Evolutionary conservation across 345 rosid species (phyloP), one percentile per base, ranked within the genome.

Genomic region (Bretschneidera sinensis): DNA sequence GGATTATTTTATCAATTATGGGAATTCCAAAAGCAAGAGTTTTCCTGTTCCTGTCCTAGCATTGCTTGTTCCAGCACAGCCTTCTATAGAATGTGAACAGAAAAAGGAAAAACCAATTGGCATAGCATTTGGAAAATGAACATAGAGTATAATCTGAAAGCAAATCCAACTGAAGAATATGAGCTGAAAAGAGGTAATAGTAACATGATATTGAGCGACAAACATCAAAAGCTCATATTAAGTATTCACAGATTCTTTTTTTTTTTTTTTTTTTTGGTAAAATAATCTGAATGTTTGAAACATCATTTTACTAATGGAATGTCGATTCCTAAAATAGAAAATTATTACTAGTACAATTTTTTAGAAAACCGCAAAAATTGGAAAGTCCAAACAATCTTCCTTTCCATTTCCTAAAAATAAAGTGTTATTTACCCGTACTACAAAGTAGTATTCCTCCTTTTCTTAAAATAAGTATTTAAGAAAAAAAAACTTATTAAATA

Each of bases 21-120:
- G 99, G 98, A 48, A 91, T 91, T 77, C 98, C 98, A 61, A 95
- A 95, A 57, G 99, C 97, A 66, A 95, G 97, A 1, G 98, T 95
- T 78, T 95, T 95, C 98, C 97, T 0, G 97, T 95, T 72, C 99
- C 98, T 0, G 98, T 91, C 74, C 90, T 84, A 17, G 98, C 98
- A 91, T 91, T 43, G 97, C 98, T 3, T 97, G 99, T 64, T 88
- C 97, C 55, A 95, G 62, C 64, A 95, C 99, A 62, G 96, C 98
- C 79, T 59, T 95, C 94, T 92, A 54, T 45, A 63, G 18, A 69
- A 17, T 1, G 43, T 14, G 53, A 17, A 61, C 45, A 70, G 19
- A 51, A 9, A 51, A 35, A 19, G n/a, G 19, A 0, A 13, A 7
- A 45, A 45, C 2, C 49, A 45, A 11, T 45, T 11, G 16, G 18